Evolutionary conservation across 192 early-diverging fungal species (phyloP), one percentile per base, ranked within the genome.

Genomic region (Coemansia sp.): DNA sequence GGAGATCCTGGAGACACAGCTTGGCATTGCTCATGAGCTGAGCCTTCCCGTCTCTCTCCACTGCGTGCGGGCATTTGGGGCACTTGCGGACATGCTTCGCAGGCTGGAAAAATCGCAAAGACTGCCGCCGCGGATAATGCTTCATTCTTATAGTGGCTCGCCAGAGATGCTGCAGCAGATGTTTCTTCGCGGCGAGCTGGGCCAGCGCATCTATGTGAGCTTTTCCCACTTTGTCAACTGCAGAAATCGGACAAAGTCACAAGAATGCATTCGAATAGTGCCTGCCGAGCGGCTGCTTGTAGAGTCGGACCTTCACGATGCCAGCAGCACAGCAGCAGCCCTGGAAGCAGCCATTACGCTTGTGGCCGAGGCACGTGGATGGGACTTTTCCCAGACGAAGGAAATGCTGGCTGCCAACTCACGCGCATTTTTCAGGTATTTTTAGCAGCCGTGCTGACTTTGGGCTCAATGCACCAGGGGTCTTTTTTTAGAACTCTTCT

Each of bases 131-230:
- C 75, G 84, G 20, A 81, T 96, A 40, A 91, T 89, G 66, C 71
- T 93, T 48, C 94, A 97, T 58, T 93, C 92, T 14, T 97, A 83
- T 59, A 85, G 86, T 6, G 92, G 90, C 17, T 89, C 88, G 18
- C 54, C 80, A 18, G 90, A 94, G 42, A 85, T 87, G 64, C 57
- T 90, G 14, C 37, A 40, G 50, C 75, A 78, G 51, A 40, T 71
- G 2, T 60, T 78, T 26, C 39, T 71, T 14, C 55, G 26, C 14
- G 76, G 70, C 36, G 47, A 66, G 48, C 47, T 60, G 36, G 64
- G 48, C 42, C 64, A 57, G 46, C 66, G 80, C 65, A 70, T 90
- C 2, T 97, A 87, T 50, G 86, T 93, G 53, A 86, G 84, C 15
- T 93, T 93, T 75, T 92, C 90, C 7, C 58, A 76, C 23, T 65